Conservation (phyloP, 2,329 filamentous ascomycete genomes). For the Dryadomyces quercivorus region DNA sequence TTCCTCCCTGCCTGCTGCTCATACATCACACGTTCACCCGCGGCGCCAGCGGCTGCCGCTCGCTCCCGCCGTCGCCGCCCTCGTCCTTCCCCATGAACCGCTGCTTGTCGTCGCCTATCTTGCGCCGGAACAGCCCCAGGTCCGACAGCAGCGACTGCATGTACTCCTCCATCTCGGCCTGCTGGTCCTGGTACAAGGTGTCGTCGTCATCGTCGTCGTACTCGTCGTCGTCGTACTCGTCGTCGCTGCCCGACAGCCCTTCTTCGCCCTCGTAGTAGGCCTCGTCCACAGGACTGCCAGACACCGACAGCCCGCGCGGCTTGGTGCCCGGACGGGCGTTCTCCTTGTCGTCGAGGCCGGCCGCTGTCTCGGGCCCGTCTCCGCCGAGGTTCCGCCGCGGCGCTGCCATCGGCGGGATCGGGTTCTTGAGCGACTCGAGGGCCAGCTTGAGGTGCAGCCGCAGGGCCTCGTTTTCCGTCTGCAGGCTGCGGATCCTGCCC, state of each 20-base stretch:
- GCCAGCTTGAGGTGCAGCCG: slow-evolving; percentile 80
- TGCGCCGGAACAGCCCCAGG: slow-evolving; percentile 66
- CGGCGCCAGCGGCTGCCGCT: slow-evolving; percentile 35
- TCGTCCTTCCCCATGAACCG: slow-evolving; percentile 47
- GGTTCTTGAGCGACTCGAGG: slow-evolving; percentile 77
- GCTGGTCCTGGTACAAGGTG: slow-evolving; percentile 33
- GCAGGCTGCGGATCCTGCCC: slow-evolving; percentile 82
- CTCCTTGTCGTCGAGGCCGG: background rate
- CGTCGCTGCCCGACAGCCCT: slow-evolving; percentile 21
- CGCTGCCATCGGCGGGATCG: slow-evolving; percentile 53
- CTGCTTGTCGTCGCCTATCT: slow-evolving; percentile 70
- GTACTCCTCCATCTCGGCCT: slow-evolving; percentile 60
- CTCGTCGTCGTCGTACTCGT: slow-evolving; percentile 25
- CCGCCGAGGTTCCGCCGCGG: slow-evolving; percentile 12
- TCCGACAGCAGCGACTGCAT: slow-evolving; percentile 78
- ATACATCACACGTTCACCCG: slow-evolving; percentile 22
- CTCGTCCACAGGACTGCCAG: slow-evolving; percentile 6
- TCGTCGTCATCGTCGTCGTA: slow-evolving; percentile 25
- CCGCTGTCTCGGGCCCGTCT: background rate
- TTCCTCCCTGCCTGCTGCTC: too few species aligned
- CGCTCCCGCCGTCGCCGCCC: slow-evolving; percentile 18
- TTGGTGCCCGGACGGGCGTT: background rate
- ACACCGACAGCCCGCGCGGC: too few species aligned
- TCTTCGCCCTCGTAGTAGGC: slow-evolving; percentile 17
- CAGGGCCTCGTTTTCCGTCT: slow-evolving; percentile 82